Base-by-base conservation (phyloP, 1,139 yeast genomes). In the Torulaspora globosa region DNA sequence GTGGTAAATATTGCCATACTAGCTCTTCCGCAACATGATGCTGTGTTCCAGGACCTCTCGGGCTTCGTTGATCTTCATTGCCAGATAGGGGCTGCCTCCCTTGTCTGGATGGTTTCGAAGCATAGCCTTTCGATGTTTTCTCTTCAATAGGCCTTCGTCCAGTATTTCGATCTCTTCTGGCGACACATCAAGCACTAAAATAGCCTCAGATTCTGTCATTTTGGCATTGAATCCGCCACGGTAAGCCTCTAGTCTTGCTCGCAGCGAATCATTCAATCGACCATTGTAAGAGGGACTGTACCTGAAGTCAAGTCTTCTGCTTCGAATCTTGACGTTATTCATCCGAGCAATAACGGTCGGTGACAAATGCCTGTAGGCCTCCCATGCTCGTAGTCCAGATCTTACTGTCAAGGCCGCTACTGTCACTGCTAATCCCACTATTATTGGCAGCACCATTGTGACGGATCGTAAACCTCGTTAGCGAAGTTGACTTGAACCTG, bases 11-110 rank as follows among this genome's bases (percentile, higher is more conserved):
- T 15, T 16, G 27, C 19, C 18, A 15, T 19, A 3, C 26, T 36
- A 50, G n/a, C 35, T 34, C 34, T 52, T 47, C 30, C 51, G 52
- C 16, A 60, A 27, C 43, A 60, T 44, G 14, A 52, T 48, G 30
- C 65, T 60, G n/a, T 54, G 46, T 18, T 47, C 46, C 19, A 63
- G 40, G 7, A 62, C 41, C 19, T 63, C 65, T 39, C 58, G 55
- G 43, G 98, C 98, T 70, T 92, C 97, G 66, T 92, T 92, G 54
- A 92, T 86, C 73, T 92, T 92, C 45, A 96, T 88, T 49, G 98
- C 97, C 63, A 92, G 68, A 60, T 78, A 90, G n/a, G 97, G 92
- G 21, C 95, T 84, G 3, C 98, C 98, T 36, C 97, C 97, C 63
- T 90, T 85, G 70, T 92, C 98, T 6, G 98, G 98, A 66, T 92